phyloP scores from a whole-genome alignment of 441 rosid genomes.

The Hura crepitans region DNA sequence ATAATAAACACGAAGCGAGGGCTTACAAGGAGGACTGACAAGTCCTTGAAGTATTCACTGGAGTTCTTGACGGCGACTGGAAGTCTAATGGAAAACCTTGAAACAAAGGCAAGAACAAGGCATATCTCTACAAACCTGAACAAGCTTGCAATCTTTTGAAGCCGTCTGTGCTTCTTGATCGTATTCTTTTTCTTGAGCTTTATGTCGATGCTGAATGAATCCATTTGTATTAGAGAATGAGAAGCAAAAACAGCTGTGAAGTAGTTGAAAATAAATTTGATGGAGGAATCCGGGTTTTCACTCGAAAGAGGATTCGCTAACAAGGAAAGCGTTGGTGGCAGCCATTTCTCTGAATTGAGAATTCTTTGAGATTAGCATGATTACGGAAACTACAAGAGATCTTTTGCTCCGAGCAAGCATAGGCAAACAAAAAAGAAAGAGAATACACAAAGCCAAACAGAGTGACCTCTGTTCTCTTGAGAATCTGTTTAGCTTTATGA shows the following conservation, averaged over 20 bases:
- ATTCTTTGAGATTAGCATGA: conserved; percentile 25
- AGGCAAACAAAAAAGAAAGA: conserved; percentile 17
- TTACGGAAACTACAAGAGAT: conserved; percentile 11
- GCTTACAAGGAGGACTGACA: conserved; percentile 40
- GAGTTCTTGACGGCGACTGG: conserved; percentile 58
- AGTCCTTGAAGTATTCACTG: conserved; percentile 49
- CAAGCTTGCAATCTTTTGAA: conserved; percentile 45
- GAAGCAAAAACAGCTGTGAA: background rate
- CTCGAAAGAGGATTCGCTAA: conserved; percentile 34
- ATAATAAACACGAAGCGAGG: conserved; percentile 68
- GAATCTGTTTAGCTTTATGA: background rate
- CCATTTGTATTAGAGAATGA: conserved; percentile 38
- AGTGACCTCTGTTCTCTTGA: conserved; percentile 12
- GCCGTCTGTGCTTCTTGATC: conserved; percentile 37
- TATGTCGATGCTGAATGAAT: conserved; percentile 43
- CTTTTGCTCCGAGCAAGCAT: conserved; percentile 21
- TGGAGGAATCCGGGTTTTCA: conserved; percentile 22
- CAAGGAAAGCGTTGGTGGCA: conserved; percentile 28
- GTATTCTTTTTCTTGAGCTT: conserved; percentile 50
- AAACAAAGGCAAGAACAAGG: conserved; percentile 45
- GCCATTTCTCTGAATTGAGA: conserved; percentile 32
- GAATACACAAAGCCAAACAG: conserved; percentile 19
- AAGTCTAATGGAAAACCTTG: conserved; percentile 46
- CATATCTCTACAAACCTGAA: conserved; percentile 58
- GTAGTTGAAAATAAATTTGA: background rate